Percentiles rank a stretch among this genome's conserved stretches.
Conservation (phyloP, 1,284 basidiomycete species). For the Tylopilus sp. region DNA sequence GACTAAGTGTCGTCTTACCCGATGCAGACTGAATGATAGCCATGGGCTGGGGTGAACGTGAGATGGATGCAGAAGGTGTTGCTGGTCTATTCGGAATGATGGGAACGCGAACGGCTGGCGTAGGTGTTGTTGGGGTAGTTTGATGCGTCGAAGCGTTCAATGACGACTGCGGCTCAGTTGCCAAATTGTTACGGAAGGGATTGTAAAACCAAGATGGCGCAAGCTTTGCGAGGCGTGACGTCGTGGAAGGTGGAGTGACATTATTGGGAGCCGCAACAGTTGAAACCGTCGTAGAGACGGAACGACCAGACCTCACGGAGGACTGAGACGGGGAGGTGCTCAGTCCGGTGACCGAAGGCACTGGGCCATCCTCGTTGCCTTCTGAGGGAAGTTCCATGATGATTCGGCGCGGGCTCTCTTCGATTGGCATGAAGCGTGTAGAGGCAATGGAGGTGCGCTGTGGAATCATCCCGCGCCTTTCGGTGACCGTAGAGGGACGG, state of each 20-base stretch:
- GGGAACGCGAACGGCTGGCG: conserved; percentile 30
- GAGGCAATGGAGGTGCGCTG: conserved; percentile 46
- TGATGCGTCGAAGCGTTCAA: conserved; percentile 36
- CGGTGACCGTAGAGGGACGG: conserved; percentile 30
- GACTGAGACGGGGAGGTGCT: conserved; percentile 67
- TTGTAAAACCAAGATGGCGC: conserved; percentile 73
- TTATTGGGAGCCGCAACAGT: conserved; percentile 4
- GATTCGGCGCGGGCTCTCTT: conserved; percentile 59
- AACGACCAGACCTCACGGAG: conserved; percentile 53
- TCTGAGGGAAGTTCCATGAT: conserved; percentile 49
- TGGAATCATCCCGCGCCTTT: conserved; percentile 38
- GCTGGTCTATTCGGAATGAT: conserved; percentile 28
- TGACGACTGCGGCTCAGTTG: conserved; percentile 58
- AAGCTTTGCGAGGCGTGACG: conserved; percentile 52
- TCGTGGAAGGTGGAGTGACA: conserved; percentile 24
- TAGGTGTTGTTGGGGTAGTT: conserved; percentile 31
- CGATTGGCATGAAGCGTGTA: conserved; percentile 55
- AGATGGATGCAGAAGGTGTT: conserved; percentile 30
- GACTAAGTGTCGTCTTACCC: conserved; percentile 42
- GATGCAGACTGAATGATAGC: conserved; percentile 48
- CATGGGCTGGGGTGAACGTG: conserved; percentile 47
- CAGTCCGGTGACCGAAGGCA: conserved; percentile 35
- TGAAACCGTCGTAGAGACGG: conserved; percentile 35
- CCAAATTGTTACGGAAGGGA: conserved; percentile 56
- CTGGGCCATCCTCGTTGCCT: conserved; percentile 34